phyloP scores from a whole-genome alignment of 106 monocot genomes.

The Allium fistulosum region DNA sequence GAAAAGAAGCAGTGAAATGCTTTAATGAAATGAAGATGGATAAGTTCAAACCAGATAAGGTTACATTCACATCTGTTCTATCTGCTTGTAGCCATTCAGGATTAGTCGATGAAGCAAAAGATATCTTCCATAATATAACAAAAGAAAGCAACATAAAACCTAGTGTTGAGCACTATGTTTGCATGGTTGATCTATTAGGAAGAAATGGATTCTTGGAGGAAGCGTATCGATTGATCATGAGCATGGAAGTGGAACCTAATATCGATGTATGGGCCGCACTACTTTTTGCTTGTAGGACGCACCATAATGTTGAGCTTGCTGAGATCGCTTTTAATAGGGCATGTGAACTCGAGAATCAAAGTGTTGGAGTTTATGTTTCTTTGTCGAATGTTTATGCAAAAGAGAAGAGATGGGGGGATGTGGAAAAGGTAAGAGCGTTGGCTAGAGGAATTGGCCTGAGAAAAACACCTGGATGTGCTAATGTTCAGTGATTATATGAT shows the following conservation, averaged over 20 bases:
- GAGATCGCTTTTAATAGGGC: slow-evolving; percentile 28
- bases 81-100: slow-evolving; percentile 53
- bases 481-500: neutral
- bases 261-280: slow-evolving; percentile 47
- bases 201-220: slow-evolving; percentile 33
- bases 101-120: slow-evolving; percentile 21
- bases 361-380: slow-evolving; percentile 27
- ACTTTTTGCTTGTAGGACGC: slow-evolving; percentile 37
- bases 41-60: slow-evolving; percentile 22
- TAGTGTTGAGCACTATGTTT: slow-evolving; percentile 25
- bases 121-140: slow-evolving; percentile 29
- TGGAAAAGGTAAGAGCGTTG: slow-evolving; percentile 25
- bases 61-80: slow-evolving; percentile 38
- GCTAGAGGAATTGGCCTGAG: slow-evolving; percentile 34
- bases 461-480: slow-evolving; percentile 43
- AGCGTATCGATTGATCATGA: slow-evolving; percentile 28
- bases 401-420: slow-evolving; percentile 42
- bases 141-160: slow-evolving; percentile 14
- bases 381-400: slow-evolving; percentile 39
- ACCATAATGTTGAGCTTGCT: slow-evolving; percentile 37
- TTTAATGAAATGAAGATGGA: slow-evolving; percentile 26
- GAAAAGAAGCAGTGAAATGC: slow-evolving; percentile 30
- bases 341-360: slow-evolving; percentile 16
- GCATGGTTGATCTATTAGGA: slow-evolving; percentile 44
- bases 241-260: slow-evolving; percentile 30